Base-by-base conservation (phyloP, 306 rosid genomes). In the Malus fusca region DNA sequence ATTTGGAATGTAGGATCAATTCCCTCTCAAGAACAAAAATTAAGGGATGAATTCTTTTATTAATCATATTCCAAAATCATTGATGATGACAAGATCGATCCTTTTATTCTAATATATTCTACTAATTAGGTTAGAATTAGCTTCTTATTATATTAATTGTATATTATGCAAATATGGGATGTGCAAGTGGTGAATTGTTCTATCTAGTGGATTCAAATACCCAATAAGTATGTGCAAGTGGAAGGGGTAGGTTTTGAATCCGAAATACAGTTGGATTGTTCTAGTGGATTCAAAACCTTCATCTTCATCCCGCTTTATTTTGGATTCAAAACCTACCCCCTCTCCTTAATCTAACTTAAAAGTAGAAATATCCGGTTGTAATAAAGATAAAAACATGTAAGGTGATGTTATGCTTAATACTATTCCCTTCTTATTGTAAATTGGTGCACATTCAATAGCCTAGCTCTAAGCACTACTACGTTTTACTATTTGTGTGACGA, bases 1-100 rank as follows among this genome's bases (percentile, higher is more conserved):
- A 86, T 72, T 58, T 56, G 77, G 89, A 84, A 85, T 84, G 83
- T 75, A 81, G 92, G 89, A 90, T 86, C 86, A 80, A 81, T 86
- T 84, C 86, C 79, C 65, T 68, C 76, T 28, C 18, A 69, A 61
- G 65, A 69, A 58, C 81, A 68, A 59, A 52, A 78, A 78, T 55
- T 58, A 25, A 59, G 28, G 60, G 69, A 73, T 56, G 76, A 23
- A 65, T 28, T 75, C 60, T 70, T 70, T 15, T 15, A 15, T 77
- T 58, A 37, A 55, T 55, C 67, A 69, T 42, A 44, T 74, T 72
- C 75, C 30, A 71, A 71, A 19, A 79, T 53, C 31, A 40, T 23
- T 26, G 52, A 56, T n/a, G 73, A 71, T 30, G 51, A 80, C 37
- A 69, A 43, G 76, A 77, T 26, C 13, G 73, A 79, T 43, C 6